Evolutionary conservation across 2,329 filamentous ascomycete species (phyloP), one percentile per base, ranked within the genome.

Genomic region (Fusarium penzigii): DNA sequence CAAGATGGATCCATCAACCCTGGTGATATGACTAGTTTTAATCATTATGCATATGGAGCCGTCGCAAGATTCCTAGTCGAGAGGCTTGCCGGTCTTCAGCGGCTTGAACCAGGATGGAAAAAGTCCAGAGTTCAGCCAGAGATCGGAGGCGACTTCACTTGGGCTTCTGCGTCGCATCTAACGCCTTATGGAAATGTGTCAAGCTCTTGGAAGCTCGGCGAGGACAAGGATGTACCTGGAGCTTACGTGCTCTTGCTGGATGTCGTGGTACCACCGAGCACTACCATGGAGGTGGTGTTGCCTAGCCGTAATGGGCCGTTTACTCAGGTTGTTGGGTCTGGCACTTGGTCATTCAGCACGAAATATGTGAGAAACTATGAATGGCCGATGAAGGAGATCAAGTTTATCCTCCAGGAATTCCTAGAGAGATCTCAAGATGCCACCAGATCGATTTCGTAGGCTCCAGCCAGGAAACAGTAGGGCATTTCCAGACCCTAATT

Each of bases 11-110:
- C 55, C 0, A 66, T 76, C 12, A 76, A 76, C 40, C 67, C 71
- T 0, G 69, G 73, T 0, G 61, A 69, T 7, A 76, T 76, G 74
- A 77, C 72, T 0, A 72, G 68, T 13, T 72, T 74, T 39, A 74
- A 77, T 41, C 73, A 76, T 47, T 76, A 76, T 29, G 72, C 74
- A 0, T 68, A 74, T 2, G 73, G 73, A 0, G 66, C 69, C 1
- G 70, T 76, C 13, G 70, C 67, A 2, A 66, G 69, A 16, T 75
- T 73, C 57, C 64, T 75, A 49, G 68, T 73, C 5, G 58, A 64
- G 14, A 20, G 56, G 0, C 32, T 68, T 7, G 64, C 63, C 1
- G 66, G 66, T 0, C 6, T 68, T 1, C 53, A 59, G 10, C 49
- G 51, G 3, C 3, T 64, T 7, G 58, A 57, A 0, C 51, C 62